Base-by-base conservation (phyloP, 78 protist genomes). In the Anaeramoeba ignava region DNA sequence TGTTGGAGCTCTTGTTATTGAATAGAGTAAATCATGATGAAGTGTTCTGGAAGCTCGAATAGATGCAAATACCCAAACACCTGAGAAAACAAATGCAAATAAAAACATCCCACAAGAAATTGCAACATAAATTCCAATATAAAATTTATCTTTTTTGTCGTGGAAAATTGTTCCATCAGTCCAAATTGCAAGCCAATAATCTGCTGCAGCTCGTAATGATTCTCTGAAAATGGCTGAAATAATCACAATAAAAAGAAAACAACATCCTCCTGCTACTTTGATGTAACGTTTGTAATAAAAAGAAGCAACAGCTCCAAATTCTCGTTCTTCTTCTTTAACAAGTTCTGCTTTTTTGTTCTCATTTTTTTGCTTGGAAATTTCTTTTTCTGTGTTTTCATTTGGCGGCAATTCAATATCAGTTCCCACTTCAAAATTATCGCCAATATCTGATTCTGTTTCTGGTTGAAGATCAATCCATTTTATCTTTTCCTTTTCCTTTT, bases 31-130 rank as follows among this genome's bases (percentile, higher is more conserved):
- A 36, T 39, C 79, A 79, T 86, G 88, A 42, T 86, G 88, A 84
- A 90, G 83, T n/a, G 41, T 8, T 80, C 78, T 34, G 0, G 89
- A 82, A 34, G 91, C 90, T 67, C 84, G 85, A 73, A 88, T 78
- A 3, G n/a, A n/a, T n/a, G n/a, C n/a, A n/a, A n/a, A n/a, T n/a
- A n/a, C n/a, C n/a, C n/a, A n/a, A n/a, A n/a, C n/a, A n/a, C n/a
- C n/a, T n/a, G n/a, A n/a, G n/a, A n/a, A n/a, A n/a, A n/a, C n/a
- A n/a, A n/a, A n/a, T n/a, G n/a, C n/a, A n/a, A n/a, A n/a, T n/a
- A n/a, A n/a, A n/a, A n/a, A n/a, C n/a, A n/a, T n/a, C n/a, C n/a
- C n/a, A n/a, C n/a, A n/a, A n/a, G n/a, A n/a, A n/a, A 41, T 0
- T 1, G 33, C 81, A 40, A 31, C 83, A 78, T 83, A 86, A 40